Percentiles rank a stretch among this genome's conserved stretches.
Conservation (phyloP, 2,329 filamentous ascomycete species). For the Stagonosporopsis tanaceti region DNA sequence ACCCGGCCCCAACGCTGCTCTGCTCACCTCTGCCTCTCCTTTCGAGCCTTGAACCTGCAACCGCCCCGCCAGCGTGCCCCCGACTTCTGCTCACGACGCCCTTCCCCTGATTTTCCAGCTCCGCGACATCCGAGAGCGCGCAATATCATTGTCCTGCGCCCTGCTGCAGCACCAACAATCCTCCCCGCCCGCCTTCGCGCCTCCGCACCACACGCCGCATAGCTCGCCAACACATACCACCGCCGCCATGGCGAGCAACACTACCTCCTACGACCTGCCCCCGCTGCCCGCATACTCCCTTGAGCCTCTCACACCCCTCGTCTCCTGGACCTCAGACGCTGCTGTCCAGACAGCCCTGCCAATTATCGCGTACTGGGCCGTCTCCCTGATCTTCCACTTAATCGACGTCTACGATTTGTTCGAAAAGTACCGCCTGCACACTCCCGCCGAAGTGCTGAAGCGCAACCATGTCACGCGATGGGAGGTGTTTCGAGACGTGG, state of each 20-base stretch:
- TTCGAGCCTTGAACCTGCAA: slow-evolving; percentile 20
- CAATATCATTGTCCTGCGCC: slow-evolving; percentile 6
- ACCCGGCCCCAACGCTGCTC: slow-evolving; percentile 32
- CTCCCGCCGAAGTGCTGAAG: slow-evolving; percentile 86
- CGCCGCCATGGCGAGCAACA: slow-evolving; percentile 50
- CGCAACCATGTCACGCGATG: slow-evolving; percentile 86
- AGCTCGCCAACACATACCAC: slow-evolving; percentile 1
- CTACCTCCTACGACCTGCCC: slow-evolving; percentile 69
- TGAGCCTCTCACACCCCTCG: slow-evolving; percentile 71
- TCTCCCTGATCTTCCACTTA: slow-evolving; percentile 86
- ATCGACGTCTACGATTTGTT: slow-evolving; percentile 88
- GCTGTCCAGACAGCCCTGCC: slow-evolving; percentile 79
- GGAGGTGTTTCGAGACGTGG: slow-evolving; percentile 88
- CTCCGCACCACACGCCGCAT: slow-evolving; percentile 4
- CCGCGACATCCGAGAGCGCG: slow-evolving; percentile 38
- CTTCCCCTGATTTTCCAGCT: slow-evolving; percentile 37
- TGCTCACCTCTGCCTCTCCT: slow-evolving; percentile 47
- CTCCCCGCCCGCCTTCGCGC: slow-evolving; percentile 2
- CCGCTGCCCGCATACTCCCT: slow-evolving; percentile 85
- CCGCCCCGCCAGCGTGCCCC: slow-evolving; percentile 8
- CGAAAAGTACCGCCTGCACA: slow-evolving; percentile 91
- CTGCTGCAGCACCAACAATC: slow-evolving; percentile 8
- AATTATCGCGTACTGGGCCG: slow-evolving; percentile 84
- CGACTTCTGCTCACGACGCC: slow-evolving; percentile 19
- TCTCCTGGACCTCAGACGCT: slow-evolving; percentile 82